A percentile compares a stretch with the other conserved stretches of the same genome.
phyloP scores from a whole-genome alignment of 2,329 filamentous ascomycete species.

The Fusarium papillatum region DNA sequence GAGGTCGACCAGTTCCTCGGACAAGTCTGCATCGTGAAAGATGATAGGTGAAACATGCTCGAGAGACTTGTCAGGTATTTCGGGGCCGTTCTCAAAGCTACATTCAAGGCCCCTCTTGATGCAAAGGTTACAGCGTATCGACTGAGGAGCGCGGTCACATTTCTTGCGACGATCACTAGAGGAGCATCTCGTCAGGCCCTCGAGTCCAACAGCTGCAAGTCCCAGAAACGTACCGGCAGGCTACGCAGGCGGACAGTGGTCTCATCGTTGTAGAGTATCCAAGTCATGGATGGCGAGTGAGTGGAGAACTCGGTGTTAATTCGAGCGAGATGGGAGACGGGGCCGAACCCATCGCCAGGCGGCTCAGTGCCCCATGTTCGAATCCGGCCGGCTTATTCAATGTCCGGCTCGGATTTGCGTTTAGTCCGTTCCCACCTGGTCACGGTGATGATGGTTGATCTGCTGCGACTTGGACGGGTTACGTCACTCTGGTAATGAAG shows the following conservation, averaged over 20 bases:
- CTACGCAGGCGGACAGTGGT: background rate
- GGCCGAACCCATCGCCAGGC: background rate
- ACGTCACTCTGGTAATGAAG: conserved; percentile 4
- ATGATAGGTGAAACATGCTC: background rate
- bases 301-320: background rate
- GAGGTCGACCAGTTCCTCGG: background rate
- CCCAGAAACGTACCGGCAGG: background rate
- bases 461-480: background rate
- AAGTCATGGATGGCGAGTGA: background rate
- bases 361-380: background rate
- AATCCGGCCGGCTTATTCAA: conserved; percentile 7
- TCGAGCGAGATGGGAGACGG: background rate
- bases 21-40: background rate
- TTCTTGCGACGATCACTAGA: conserved; percentile 8
- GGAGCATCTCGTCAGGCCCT: background rate
- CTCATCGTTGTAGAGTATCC: background rate
- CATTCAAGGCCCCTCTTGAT: conserved; percentile 2
- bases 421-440: conserved; percentile 1
- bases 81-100: background rate
- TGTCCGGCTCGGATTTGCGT: conserved; percentile 4
- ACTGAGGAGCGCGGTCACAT: background rate
- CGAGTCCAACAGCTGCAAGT: background rate
- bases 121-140: background rate
- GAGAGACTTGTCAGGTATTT: background rate
- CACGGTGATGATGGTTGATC: background rate